Evolutionary conservation across 164 flowering plant species (phyloP), one percentile per base, ranked within the genome.

Genomic region (Hamamelis virginiana): DNA sequence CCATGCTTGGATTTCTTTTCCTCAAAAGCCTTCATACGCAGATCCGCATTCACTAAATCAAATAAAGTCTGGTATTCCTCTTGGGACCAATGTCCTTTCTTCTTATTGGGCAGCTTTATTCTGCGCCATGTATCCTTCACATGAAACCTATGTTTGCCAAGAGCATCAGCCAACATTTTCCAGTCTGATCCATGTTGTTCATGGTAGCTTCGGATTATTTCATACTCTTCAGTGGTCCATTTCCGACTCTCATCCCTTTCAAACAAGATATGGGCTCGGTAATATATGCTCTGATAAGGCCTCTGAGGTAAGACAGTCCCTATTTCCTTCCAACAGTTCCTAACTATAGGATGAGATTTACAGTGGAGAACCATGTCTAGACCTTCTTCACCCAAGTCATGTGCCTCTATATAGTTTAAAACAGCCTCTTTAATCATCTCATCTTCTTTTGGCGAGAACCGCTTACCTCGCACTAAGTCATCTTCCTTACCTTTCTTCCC

Each of bases 41-140:
- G 72, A 76, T 91, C 94, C 77, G 33, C 26, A 75, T 87, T 88
- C 26, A 91, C 94, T 10, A 85, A 72, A 63, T 91, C 86, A 80
- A 83, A 91, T 43, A 91, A 71, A 14, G 16, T 53, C 74, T 88
- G 90, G 65, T 85, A 87, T 83, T 91, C 94, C 0, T 80, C 86
- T 60, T 88, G 94, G 25, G 83, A 59, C 94, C 97, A 89, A 0
- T 9, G 76, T 3, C 94, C 94, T 77, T 50, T 79, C 59, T 77
- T 87, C 64, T 0, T 0, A 59, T 76, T 66, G 15, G 74, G 47
- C n/a, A 71, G 16, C 51, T 69, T 84, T 47, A 82, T 74, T 71
- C 88, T 80, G 15, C 90, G 85, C 84, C 84, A 89, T 25, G 85
- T 25, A 77, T 87, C 90, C 71, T 86, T 88, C 58, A 87, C 83